phyloP scores from a whole-genome alignment of 805 yeast species.

The Candida maltosa region DNA sequence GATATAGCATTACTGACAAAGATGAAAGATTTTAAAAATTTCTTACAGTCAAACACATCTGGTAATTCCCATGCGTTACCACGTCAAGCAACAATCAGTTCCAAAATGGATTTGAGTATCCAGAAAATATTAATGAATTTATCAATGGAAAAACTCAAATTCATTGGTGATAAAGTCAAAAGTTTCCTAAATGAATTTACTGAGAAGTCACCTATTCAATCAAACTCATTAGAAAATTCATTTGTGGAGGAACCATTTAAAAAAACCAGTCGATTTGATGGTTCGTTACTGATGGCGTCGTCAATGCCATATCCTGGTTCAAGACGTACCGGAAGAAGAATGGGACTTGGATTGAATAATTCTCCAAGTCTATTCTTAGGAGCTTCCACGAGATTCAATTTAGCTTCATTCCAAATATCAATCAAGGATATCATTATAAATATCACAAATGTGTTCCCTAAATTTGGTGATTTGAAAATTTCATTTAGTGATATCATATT shows the following conservation, averaged over 20 bases:
- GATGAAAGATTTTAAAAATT: slow-evolving; percentile 21
- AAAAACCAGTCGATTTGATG: slow-evolving; percentile 1
- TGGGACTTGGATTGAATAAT: neutral
- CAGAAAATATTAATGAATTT: slow-evolving; percentile 12
- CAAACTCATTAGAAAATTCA: slow-evolving; percentile 5
- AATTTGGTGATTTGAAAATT: slow-evolving; percentile 24
- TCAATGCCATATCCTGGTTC: slow-evolving; percentile 2
- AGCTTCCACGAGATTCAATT: slow-evolving; percentile 28
- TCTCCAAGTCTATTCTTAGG: neutral
- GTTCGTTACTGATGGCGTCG: slow-evolving; percentile 1
- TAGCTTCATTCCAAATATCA: slow-evolving; percentile 32
- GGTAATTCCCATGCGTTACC: slow-evolving; percentile 14
- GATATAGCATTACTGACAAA: slow-evolving; percentile 24
- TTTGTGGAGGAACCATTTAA: neutral
- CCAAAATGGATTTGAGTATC: slow-evolving; percentile 13
- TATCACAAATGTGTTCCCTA: slow-evolving; percentile 14
- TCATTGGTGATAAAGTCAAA: slow-evolving; percentile 9
- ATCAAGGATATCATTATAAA: slow-evolving; percentile 17
- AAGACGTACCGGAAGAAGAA: slow-evolving; percentile 1
- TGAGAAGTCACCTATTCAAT: slow-evolving; percentile 6
- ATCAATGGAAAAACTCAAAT: slow-evolving; percentile 9
- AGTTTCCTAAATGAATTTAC: slow-evolving; percentile 7
- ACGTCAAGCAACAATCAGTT: slow-evolving; percentile 14
- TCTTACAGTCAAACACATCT: slow-evolving; percentile 11
- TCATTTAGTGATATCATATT: slow-evolving; percentile 13